Evolutionary conservation across 2,329 filamentous ascomycete genomes (phyloP), one percentile per base, ranked within the genome.

Genomic region (Cladophialophora yegresii): DNA sequence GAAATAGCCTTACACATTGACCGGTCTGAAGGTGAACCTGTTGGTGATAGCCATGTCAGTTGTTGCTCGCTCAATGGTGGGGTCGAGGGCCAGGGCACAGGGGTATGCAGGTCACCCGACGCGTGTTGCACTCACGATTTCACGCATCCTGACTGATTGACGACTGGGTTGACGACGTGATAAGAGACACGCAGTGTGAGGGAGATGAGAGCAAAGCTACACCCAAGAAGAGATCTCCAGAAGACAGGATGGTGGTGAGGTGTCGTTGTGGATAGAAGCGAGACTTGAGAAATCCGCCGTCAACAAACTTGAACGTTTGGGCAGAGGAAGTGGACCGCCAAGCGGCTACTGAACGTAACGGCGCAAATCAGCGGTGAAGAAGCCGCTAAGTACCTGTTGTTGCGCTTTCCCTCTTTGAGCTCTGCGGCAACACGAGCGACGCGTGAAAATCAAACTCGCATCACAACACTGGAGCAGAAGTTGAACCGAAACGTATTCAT

Each of bases 1-100:
- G 54, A 64, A 63, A 47, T 45, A 61, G 68, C 86, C 88, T 84
- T 88, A 97, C 93, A 86, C 95, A 98, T 89, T 99, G 95, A 82
- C 95, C 95, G 87, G 95, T 99, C 86, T 99, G 95, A 76, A 99
- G 92, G 84, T 99, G 95, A 83, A 98, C 93, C 93, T 98, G 78
- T 85, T 76, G 60, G 71, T 71, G 71, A 72, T 74, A 76, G 76
- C 80, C 81, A 76, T 77, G 85, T 88, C 83, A 90, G 87, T 81
- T 74, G 76, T 76, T 73, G 54, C 8, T 58, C 54, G 36, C 28
- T 30, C 54, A 61, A 66, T 67, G 61, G 65, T 65, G 65, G 67
- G 65, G 65, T 59, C 56, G 66, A 20, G 22, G 33, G 49, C 30
- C 32, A 75, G 73, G 75, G 73, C 69, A 64, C 51, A 75, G 75